phyloP scores from a whole-genome alignment of 352 stramenopile genomes.

The Phytophthora pinifolia region DNA sequence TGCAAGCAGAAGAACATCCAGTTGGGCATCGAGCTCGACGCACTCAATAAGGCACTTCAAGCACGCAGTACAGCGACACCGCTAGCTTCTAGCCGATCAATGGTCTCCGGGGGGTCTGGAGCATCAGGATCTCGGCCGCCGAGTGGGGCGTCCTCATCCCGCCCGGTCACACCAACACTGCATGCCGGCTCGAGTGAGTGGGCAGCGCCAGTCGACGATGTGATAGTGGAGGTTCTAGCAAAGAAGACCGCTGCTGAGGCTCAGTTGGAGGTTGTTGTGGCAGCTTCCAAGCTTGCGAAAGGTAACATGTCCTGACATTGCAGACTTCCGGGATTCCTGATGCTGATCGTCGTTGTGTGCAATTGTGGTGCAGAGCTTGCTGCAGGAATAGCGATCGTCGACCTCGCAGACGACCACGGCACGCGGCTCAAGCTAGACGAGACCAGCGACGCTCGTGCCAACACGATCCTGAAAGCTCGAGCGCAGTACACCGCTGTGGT shows the following conservation, averaged over 20 bases:
- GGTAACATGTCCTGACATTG: conserved; percentile 18
- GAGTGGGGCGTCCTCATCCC: conserved; percentile 18
- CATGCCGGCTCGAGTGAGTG: neutral
- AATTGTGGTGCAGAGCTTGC: conserved; percentile 40
- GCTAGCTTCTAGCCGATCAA: conserved; percentile 8
- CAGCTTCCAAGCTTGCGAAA: conserved; percentile 52
- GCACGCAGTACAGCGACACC: conserved; percentile 13
- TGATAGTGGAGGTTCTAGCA: conserved; percentile 22
- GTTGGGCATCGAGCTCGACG: conserved; percentile 72
- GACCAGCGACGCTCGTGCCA: conserved; percentile 35
- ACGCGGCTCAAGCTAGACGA: conserved; percentile 51
- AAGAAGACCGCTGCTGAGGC: conserved; percentile 46
- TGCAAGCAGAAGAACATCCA: conserved; percentile 82
- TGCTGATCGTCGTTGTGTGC: neutral
- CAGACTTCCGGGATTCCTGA: neutral
- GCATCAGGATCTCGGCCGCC: conserved; percentile 16
- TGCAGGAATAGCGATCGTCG: conserved; percentile 38
- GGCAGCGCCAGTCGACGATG: conserved; percentile 20
- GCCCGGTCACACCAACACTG: conserved; percentile 19
- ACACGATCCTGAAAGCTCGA: conserved; percentile 42
- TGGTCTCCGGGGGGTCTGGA: conserved; percentile 4
- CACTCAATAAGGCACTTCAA: conserved; percentile 41
- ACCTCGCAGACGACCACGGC: conserved; percentile 52
- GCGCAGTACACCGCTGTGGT: conserved; percentile 51
- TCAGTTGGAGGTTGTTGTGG: conserved; percentile 52